Evolutionary conservation across 345 rosid species (phyloP), one percentile per base, ranked within the genome.

Genomic region (Sisymbrium irio): DNA sequence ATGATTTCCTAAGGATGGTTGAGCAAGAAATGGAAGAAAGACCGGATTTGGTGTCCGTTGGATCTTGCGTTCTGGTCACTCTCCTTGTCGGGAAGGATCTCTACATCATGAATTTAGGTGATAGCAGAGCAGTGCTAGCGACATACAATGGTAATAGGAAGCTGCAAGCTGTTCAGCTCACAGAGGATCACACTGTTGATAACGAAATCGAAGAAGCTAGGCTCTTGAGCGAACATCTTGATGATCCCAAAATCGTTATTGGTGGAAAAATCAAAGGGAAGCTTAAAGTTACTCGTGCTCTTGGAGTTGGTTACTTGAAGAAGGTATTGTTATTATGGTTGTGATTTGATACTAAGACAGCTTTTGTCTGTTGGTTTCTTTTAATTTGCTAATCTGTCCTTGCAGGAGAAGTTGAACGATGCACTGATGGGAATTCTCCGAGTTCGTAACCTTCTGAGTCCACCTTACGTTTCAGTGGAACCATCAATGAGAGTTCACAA

Each of bases 11-110:
- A 15, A 75, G 69, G 80, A 92, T 90, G 99, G 96, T 95, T 59
- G 99, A 95, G 83, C 97, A 89, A 83, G 97, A 95, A 83, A 95
- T 90, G 99, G 97, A 92, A 56, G 96, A 89, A 5, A 95, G 99
- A 33, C 99, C 97, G 63, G 99, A 95, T 70, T 74, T 95, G 72
- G 99, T 95, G 63, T 95, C 99, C 0, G 86, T 95, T 12, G 99
- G 99, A 35, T 92, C 93, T 41, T 95, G 99, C 70, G 97, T 92
- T 71, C 62, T 95, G 79, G 88, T 92, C 73, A 86, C 85, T 81
- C 89, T 95, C 57, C 96, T 92, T 54, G 84, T 86, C 25, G 92
- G 97, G 55, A 79, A 87, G 27, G 84, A 90, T 84, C 79, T 95
- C 62, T 92, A 90, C 66, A 78, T 90, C 1, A 83, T 95, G 59